Percentiles rank a stretch among this genome's conserved stretches.
Conservation (phyloP, 2,329 filamentous ascomycete genomes). For the Claviceps digitariae region DNA sequence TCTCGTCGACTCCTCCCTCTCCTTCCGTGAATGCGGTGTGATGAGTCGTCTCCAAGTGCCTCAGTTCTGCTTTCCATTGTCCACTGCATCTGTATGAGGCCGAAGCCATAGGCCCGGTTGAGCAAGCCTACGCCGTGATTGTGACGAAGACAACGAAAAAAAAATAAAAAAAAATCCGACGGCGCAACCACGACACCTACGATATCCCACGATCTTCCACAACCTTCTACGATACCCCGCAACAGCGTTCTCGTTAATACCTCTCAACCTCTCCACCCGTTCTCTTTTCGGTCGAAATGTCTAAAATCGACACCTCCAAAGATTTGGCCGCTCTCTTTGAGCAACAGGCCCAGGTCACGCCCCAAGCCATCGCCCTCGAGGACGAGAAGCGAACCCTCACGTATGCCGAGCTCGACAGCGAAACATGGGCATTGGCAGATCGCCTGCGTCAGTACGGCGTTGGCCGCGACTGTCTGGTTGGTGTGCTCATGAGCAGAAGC, state of each 20-base stretch:
- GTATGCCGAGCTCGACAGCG: constrained; percentile 57
- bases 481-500: constrained; percentile 61
- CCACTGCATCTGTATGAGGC: neutral
- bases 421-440: constrained; percentile 50
- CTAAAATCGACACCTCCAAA: constrained; percentile 55
- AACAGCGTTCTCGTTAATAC: neutral
- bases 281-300: constrained; percentile 27
- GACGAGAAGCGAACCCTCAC: constrained; percentile 55
- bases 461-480: constrained; percentile 58
- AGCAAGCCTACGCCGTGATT: neutral
- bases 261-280: neutral
- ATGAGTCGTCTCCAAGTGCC: neutral
- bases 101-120: too few species aligned
- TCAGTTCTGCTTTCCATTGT: neutral
- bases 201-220: neutral
- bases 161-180: too few species aligned
- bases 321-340: constrained; percentile 61
- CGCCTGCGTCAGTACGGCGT: constrained; percentile 55
- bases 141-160: neutral
- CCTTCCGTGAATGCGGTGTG: neutral
- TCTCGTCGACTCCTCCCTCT: too few species aligned
- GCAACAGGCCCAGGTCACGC: constrained; percentile 54
- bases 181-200: neutral
- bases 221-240: neutral
- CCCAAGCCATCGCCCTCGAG: constrained; percentile 57